Evolutionary conservation across 306 rosid genomes (phyloP).

Genomic region (Morella rubra): DNA sequence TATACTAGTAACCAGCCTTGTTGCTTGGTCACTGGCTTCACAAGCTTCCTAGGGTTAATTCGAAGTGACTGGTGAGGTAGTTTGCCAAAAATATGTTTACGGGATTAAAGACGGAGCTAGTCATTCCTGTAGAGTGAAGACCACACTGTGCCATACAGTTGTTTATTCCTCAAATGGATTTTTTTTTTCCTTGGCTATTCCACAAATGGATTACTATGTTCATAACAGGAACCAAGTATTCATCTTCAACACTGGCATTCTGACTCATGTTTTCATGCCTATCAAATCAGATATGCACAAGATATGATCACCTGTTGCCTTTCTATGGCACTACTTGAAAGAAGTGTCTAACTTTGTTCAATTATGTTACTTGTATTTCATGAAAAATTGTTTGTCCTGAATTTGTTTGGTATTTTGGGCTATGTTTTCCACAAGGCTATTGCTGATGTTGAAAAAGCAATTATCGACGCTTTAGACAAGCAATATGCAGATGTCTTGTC

Average conservation of each 20-base stretch:
- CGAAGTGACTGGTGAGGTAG: conserved; percentile 6
- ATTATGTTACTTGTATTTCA: background rate
- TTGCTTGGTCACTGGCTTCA: background rate
- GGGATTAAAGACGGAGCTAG: background rate
- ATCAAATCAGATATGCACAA: no score
- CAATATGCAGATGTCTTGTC: conserved; percentile 92
- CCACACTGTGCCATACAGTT: background rate
- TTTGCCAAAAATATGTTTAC: background rate
- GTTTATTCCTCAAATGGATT: background rate
- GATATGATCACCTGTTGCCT: background rate
- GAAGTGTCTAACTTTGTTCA: background rate
- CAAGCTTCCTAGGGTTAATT: background rate
- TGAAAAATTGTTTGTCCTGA: background rate
- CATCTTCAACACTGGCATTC: no score
- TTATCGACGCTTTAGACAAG: conserved; percentile 87
- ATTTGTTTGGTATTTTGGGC: conserved; percentile 3
- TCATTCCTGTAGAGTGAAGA: background rate
- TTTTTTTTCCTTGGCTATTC: no score
- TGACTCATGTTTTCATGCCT: no score
- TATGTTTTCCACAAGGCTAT: conserved; percentile 53
- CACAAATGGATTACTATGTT: no score
- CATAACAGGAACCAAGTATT: no score
- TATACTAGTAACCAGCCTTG: background rate
- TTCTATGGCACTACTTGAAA: background rate
- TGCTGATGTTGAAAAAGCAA: conserved; percentile 86